A percentile compares a stretch with the other conserved stretches of the same genome.
phyloP scores from a whole-genome alignment of 2,329 filamentous ascomycete species.

The Hypoxylon sp. region DNA sequence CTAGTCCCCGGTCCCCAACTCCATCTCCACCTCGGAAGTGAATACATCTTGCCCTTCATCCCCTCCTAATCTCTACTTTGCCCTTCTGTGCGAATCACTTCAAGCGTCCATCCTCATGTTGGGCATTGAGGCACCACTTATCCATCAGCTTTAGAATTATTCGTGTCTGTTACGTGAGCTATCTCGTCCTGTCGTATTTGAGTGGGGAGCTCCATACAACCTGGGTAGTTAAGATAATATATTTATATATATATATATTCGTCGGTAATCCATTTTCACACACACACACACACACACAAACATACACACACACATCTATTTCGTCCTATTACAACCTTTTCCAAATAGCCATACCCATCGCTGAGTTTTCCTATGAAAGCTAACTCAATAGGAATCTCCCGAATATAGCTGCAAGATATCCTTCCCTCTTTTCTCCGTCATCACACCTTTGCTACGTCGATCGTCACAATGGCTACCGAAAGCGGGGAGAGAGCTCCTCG shows the following conservation, averaged over 20 bases:
- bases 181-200: constrained; percentile 9
- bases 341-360: neutral
- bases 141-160: constrained; percentile 14
- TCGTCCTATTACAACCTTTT: neutral
- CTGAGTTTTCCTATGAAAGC: constrained; percentile 1
- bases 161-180: constrained; percentile 16
- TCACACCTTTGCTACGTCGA: constrained; percentile 30
- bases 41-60: constrained; percentile 24
- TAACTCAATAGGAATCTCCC: constrained; percentile 19
- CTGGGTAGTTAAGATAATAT: constrained; percentile 12
- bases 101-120: constrained; percentile 14
- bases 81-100: constrained; percentile 24
- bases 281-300: neutral
- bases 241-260: neutral
- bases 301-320: neutral
- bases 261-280: neutral
- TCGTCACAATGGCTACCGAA: constrained; percentile 63
- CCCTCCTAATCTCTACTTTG: constrained; percentile 14
- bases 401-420: constrained; percentile 5
- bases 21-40: constrained; percentile 37
- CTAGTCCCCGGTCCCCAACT: constrained; percentile 15
- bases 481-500: constrained; percentile 63
- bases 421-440: constrained; percentile 3
- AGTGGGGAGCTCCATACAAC: constrained; percentile 10
- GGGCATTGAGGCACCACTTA: constrained; percentile 16